phyloP scores from a whole-genome alignment of 164 flowering plant genomes.

The Brasenia schreberi region DNA sequence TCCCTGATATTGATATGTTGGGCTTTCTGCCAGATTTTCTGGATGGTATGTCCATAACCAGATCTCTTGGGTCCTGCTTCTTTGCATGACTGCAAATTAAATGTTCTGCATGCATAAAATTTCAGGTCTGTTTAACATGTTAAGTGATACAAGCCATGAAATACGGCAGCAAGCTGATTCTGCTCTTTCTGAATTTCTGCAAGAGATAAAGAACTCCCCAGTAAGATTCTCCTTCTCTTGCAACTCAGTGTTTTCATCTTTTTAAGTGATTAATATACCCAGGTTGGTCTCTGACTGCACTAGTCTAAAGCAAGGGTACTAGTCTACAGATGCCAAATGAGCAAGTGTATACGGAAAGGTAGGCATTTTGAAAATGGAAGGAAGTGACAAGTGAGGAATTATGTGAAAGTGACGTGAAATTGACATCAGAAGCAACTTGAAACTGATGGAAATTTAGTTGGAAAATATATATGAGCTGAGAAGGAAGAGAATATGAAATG shows the following conservation, averaged over 20 bases:
- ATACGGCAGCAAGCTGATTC: slow-evolving; percentile 98
- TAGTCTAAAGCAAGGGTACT: too few species aligned
- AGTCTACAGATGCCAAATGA: too few species aligned
- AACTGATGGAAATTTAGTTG: too few species aligned
- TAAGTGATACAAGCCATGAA: slow-evolving; percentile 94
- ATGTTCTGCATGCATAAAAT: slow-evolving; percentile 1
- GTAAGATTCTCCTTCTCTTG: slow-evolving; percentile 32
- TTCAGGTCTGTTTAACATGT: slow-evolving; percentile 90
- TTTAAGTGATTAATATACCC: background rate
- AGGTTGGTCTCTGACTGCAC: background rate
- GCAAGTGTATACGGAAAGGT: too few species aligned
- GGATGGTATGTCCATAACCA: slow-evolving; percentile 51
- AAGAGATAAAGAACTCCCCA: slow-evolving; percentile 94
- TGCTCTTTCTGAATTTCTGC: slow-evolving; percentile 95
- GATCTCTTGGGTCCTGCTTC: background rate
- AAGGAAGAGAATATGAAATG: too few species aligned
- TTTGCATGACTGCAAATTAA: background rate
- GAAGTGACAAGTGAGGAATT: too few species aligned
- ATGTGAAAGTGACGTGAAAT: too few species aligned
- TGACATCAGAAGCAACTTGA: too few species aligned
- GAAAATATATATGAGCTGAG: too few species aligned
- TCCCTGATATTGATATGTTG: slow-evolving; percentile 97
- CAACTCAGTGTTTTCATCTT: too few species aligned
- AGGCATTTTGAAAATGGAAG: too few species aligned
- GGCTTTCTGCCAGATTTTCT: slow-evolving; percentile 99